Conservation (phyloP, 2,329 filamentous ascomycete species). For the Cryphonectria japonica region DNA sequence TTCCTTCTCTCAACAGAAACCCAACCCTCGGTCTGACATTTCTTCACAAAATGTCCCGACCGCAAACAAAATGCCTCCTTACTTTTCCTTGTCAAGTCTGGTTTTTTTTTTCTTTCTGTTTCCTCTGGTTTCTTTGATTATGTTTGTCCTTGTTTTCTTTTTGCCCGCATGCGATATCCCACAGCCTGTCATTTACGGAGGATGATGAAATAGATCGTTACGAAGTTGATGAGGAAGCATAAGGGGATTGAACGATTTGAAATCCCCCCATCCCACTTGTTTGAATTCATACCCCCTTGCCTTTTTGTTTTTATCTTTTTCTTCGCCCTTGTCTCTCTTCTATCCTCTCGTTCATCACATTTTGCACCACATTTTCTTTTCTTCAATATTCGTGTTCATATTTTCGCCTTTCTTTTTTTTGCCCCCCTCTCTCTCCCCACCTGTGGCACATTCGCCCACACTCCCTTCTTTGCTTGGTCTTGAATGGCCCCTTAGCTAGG, state of each 20-base stretch:
- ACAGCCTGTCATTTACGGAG: conserved; percentile 23
- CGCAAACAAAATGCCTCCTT: not conserved
- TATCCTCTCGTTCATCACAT: conserved; percentile 17
- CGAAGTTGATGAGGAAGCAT: conserved; percentile 24
- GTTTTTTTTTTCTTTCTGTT: not conserved
- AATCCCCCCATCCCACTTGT: not conserved
- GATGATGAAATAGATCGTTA: conserved; percentile 23
- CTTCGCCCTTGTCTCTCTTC: conserved; percentile 10
- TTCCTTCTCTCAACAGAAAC: not conserved
- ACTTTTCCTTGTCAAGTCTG: not conserved
- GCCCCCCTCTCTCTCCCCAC: not conserved
- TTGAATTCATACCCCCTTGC: conserved; percentile 14
- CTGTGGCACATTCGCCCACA: not conserved
- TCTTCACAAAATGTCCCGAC: not conserved
- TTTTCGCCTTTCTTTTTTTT: not conserved
- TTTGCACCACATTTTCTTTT: conserved; percentile 10
- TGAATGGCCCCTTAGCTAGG: not conserved
- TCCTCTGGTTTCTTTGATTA: too few species aligned
- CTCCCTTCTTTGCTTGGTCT: not conserved
- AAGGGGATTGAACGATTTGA: not conserved
- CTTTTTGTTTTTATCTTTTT: not conserved
- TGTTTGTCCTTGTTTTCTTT: not conserved
- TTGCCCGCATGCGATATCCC: conserved; percentile 11
- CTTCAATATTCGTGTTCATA: conserved; percentile 14
- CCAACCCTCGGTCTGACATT: not conserved